Evolutionary conservation across 73 alveolate species (phyloP).

Genomic region (Paramecium primaurelia): DNA sequence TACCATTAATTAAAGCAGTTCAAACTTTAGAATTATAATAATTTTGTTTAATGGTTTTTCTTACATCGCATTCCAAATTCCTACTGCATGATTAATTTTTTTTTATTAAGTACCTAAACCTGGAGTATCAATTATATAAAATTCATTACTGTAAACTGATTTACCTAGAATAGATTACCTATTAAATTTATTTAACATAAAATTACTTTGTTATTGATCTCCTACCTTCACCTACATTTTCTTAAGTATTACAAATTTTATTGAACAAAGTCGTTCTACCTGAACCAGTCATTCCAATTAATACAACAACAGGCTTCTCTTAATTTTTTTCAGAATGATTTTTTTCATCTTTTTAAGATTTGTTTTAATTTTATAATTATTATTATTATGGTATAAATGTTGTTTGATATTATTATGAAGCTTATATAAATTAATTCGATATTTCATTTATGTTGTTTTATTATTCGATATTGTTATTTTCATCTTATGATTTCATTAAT

Average conservation of each 20-base stretch:
- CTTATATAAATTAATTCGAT: too few species aligned
- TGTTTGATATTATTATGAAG: too few species aligned
- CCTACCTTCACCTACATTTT: neutral
- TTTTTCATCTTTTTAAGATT: neutral
- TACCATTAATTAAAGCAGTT: neutral
- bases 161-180: neutral
- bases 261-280: conserved; percentile 41
- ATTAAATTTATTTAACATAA: neutral
- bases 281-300: neutral
- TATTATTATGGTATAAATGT: too few species aligned
- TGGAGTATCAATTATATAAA: conserved; percentile 23
- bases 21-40: neutral
- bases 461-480: too few species aligned
- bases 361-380: too few species aligned
- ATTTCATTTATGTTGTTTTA: too few species aligned
- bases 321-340: neutral
- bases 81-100: neutral
- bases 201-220: neutral
- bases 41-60: conserved; percentile 38
- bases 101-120: neutral
- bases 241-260: neutral
- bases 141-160: neutral
- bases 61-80: neutral
- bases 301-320: neutral
- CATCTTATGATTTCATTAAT: too few species aligned